These are phyloP conservation scores for Ochromonas danica DNA, from an alignment of 108 stramenopile genomes.

Conservation along the genomic window DNA sequence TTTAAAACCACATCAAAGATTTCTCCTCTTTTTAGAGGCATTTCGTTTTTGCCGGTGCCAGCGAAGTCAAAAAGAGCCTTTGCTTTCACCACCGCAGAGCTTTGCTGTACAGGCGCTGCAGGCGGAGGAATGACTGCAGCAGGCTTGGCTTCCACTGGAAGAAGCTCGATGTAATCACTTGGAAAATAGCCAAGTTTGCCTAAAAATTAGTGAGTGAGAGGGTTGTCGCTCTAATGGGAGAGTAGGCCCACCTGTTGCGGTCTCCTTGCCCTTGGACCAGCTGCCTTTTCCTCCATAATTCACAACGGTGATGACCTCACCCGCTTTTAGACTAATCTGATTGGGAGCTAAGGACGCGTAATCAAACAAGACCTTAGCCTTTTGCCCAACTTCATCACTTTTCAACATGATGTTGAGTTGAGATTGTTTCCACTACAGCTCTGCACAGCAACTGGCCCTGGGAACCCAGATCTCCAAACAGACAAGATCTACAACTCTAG, in stretches of 20 bases:
- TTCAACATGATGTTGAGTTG: too few species aligned
- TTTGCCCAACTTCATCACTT: too few species aligned
- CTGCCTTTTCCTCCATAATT: not conserved
- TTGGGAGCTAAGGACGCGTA: not conserved
- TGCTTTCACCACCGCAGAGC: not conserved
- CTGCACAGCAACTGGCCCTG: too few species aligned
- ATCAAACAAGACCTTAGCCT: conserved; percentile 24
- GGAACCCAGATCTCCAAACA: too few species aligned
- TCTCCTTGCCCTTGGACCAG: conserved; percentile 24
- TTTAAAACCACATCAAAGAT: not conserved
- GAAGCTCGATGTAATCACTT: not conserved
- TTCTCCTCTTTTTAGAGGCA: conserved; percentile 16
- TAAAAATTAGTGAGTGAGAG: not conserved
- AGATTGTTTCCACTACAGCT: too few species aligned
- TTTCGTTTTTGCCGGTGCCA: not conserved
- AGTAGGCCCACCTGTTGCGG: not conserved
- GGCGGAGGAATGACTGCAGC: not conserved
- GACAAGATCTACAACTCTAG: too few species aligned
- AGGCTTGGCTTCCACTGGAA: not conserved
- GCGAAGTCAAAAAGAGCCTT: conserved; percentile 18
- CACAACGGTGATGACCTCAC: not conserved
- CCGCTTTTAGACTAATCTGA: conserved; percentile 22
- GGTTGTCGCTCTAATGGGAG: too few species aligned
- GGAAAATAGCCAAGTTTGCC: conserved; percentile 26
- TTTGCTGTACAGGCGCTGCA: not conserved